phyloP scores from a whole-genome alignment of 345 rosid species.

The Eutrema japonicum region DNA sequence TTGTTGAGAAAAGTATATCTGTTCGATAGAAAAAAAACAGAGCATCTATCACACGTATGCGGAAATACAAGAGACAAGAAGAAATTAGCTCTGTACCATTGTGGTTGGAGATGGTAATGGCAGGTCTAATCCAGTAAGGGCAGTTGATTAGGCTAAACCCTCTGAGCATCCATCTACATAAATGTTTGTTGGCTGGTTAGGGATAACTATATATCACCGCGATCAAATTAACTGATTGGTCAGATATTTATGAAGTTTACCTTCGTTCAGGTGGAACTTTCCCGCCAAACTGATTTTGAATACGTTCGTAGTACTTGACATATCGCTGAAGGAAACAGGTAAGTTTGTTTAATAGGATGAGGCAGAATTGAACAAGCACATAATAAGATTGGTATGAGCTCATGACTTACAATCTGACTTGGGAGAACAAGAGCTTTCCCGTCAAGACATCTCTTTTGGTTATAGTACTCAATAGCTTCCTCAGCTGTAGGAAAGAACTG shows the following conservation, averaged over 20 bases:
- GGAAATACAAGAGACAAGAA: background rate
- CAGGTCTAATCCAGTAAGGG: constrained; percentile 96
- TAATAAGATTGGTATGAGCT: constrained; percentile 34
- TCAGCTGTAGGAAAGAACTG: constrained; percentile 95
- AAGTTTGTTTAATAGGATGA: constrained; percentile 25
- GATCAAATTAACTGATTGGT: constrained; percentile 22
- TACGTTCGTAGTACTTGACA: constrained; percentile 74
- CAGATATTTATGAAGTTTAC: constrained; percentile 48
- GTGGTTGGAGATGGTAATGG: constrained; percentile 75
- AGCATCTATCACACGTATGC: background rate
- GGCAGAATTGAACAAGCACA: constrained; percentile 2
- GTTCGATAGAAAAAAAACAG: constrained; percentile 36
- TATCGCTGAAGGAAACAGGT: constrained; percentile 60
- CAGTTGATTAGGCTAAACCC: constrained; percentile 89
- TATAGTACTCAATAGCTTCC: constrained; percentile 81
- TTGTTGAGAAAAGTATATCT: constrained; percentile 82
- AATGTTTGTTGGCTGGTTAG: constrained; percentile 16
- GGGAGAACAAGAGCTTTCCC: constrained; percentile 93
- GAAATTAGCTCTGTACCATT: constrained; percentile 56
- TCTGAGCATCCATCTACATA: constrained; percentile 85
- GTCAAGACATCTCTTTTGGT: constrained; percentile 91
- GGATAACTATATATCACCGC: constrained; percentile 16
- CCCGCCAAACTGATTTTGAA: constrained; percentile 60
- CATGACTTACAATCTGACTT: constrained; percentile 88
- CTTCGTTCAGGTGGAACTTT: constrained; percentile 76